These are phyloP conservation scores for Pleurotus tuber-regium DNA, from an alignment of 768 basidiomycete genomes.

Conservation along the genomic window DNA sequence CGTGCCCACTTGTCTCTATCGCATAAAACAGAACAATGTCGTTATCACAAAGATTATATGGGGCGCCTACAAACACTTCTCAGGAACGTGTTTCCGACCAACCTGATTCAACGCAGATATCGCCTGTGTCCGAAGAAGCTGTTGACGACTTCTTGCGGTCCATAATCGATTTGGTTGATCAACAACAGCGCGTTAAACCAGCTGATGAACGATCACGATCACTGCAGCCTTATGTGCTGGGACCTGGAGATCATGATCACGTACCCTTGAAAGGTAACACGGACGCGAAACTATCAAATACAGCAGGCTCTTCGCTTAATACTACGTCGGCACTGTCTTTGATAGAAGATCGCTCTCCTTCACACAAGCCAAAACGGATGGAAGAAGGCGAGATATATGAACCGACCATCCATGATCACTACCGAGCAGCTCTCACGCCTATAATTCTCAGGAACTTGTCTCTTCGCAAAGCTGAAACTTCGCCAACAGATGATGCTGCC, in stretches of 20 bases:
- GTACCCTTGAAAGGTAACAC: neutral
- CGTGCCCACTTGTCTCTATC: neutral
- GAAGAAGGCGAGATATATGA: constrained; percentile 2
- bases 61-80: neutral
- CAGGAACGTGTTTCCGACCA: neutral
- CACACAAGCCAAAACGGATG: neutral
- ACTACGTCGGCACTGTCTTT: neutral
- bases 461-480: neutral
- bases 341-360: too few species aligned
- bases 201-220: neutral
- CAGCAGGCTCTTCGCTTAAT: neutral
- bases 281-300: neutral
- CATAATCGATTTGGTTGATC: neutral
- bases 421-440: neutral
- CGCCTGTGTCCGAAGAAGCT: constrained; percentile 2
- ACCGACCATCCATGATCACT: neutral
- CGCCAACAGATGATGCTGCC: neutral
- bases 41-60: neutral
- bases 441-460: neutral
- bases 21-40: neutral
- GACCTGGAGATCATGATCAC: neutral
- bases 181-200: neutral
- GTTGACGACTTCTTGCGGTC: constrained; percentile 3
- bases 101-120: neutral
- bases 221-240: neutral